These are phyloP conservation scores for Delonix regia DNA, from an alignment of 306 rosid genomes.

Conservation along the genomic window DNA sequence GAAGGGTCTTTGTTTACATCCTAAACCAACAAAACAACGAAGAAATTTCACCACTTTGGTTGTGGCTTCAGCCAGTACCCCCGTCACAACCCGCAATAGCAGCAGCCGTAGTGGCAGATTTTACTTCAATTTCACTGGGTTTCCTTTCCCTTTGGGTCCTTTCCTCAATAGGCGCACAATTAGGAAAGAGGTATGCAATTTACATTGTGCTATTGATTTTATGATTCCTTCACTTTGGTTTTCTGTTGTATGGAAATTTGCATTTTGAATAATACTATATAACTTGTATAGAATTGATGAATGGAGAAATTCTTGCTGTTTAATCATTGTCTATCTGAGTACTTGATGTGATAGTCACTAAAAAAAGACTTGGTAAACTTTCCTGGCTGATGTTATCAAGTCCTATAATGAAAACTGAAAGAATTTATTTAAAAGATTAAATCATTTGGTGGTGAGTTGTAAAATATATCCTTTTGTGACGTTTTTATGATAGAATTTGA, in stretches of 20 bases:
- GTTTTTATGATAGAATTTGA: too few relatives aligned
- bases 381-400: too few relatives aligned
- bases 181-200: constrained; percentile 71
- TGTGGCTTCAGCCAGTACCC: constrained; percentile 57
- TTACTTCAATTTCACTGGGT: constrained; percentile 94
- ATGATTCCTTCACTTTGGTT: neutral
- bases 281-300: neutral
- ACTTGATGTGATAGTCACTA: constrained; percentile 9
- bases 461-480: too few relatives aligned
- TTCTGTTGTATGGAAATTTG: neutral
- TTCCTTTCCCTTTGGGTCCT: constrained; percentile 98
- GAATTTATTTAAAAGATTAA: too few relatives aligned
- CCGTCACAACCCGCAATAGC: constrained; percentile 33
- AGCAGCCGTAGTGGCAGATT: constrained; percentile 60
- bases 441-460: too few relatives aligned
- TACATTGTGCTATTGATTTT: neutral
- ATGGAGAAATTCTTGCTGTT: neutral
- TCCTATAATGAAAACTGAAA: too few relatives aligned
- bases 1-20: constrained; percentile 54
- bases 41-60: constrained; percentile 53
- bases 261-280: neutral
- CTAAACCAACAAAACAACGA: constrained; percentile 51
- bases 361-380: too few relatives aligned
- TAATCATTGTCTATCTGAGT: neutral
- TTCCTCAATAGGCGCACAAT: constrained; percentile 80